Conservation (phyloP, 257 asterid species). For the Phtheirospermum japonicum region DNA sequence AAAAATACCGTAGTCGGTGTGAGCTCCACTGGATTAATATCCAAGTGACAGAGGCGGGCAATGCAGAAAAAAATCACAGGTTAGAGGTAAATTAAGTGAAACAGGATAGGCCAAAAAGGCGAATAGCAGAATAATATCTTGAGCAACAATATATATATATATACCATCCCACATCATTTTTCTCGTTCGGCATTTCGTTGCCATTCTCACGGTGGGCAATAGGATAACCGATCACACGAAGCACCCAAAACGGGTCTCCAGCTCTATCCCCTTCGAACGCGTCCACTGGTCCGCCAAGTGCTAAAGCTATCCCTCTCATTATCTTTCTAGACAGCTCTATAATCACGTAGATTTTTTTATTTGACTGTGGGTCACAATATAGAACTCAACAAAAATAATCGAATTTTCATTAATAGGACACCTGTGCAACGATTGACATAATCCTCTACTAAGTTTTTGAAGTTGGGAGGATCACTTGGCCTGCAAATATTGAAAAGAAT, state of each 20-base stretch:
- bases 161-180: conserved; percentile 72
- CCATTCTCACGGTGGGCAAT: conserved; percentile 35
- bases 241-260: conserved; percentile 97
- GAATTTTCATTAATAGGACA: conserved; percentile 24
- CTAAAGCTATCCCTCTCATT: conserved; percentile 86
- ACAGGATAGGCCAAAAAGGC: background rate
- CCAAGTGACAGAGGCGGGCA: conserved; percentile 23
- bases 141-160: no score
- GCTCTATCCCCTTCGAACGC: conserved; percentile 67
- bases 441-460: conserved; percentile 60
- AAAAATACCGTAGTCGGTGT: conserved; percentile 85
- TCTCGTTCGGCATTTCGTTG: conserved; percentile 34
- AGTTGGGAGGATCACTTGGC: conserved; percentile 73
- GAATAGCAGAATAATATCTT: conserved; percentile 5
- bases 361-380: background rate
- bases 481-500: conserved; percentile 40
- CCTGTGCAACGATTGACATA: conserved; percentile 82
- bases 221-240: conserved; percentile 92
- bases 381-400: background rate
- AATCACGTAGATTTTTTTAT: conserved; percentile 17
- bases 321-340: conserved; percentile 81
- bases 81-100: conserved; percentile 21
- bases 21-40: conserved; percentile 87
- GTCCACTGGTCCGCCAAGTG: conserved; percentile 61
- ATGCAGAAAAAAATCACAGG: conserved; percentile 24